Evolutionary conservation across 2,329 filamentous ascomycete genomes (phyloP), one percentile per base, ranked within the genome.

Genomic region (Didymella pomorum): DNA sequence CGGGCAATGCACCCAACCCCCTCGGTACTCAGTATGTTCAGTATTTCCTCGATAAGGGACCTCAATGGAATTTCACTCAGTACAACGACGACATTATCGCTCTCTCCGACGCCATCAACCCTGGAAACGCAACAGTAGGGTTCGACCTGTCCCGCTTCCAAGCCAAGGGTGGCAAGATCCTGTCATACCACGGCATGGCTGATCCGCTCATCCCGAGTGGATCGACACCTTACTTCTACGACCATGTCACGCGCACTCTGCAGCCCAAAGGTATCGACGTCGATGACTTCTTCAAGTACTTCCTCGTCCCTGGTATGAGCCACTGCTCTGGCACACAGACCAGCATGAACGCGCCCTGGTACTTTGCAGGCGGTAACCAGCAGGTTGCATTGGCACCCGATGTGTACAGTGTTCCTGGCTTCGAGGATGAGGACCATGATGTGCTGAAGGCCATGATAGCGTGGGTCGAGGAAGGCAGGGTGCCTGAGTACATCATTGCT

Each of bases 211-310:
- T 87, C 52, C 79, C 82, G 14, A 81, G 81, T 0, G 79, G 80
- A 0, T 79, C 82, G 20, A 82, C 80, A 2, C 78, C 82, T 10
- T 83, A 83, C 68, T 87, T 79, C 66, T 83, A 84, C 70, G 75
- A 79, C 18, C 76, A 80, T 16, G 79, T 84, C 1, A 46, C 68
- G n/a, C 70, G 69, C 7, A 71, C 71, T 0, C 57, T 81, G 23
- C 57, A 70, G n/a, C 73, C 76, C 0, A 58, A 65, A 12, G 76
- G 74, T 20, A 65, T 78, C 28, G 62, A 77, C 3, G 59, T 80
- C 1, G 73, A 79, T 42, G 66, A 69, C 16, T 81, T 78, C 66
- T 81, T 75, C 67, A 75, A 78, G 44, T 75, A 78, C 65, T 81
- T 81, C 69, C 62, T 78, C 20, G 76, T 81, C 11, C 79, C 79